A percentile compares a stretch with the other conserved stretches of the same genome.
Conservation (phyloP, 2,329 filamentous ascomycete genomes). For the Didymella lethalis region DNA sequence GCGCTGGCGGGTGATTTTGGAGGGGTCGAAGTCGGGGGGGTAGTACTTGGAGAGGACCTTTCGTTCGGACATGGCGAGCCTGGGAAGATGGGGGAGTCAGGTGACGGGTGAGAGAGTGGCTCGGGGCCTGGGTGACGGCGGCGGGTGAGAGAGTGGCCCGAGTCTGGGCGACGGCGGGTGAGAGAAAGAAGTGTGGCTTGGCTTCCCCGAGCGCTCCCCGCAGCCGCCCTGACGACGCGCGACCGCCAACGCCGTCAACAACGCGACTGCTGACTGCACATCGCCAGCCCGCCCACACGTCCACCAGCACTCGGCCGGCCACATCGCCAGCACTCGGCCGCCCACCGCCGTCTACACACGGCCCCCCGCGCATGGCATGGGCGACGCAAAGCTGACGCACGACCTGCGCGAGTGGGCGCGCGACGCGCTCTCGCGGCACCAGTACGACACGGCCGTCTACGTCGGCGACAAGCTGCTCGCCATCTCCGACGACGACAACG, state of each 20-base stretch:
- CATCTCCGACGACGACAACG: conserved; percentile 88
- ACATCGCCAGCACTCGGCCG: no score
- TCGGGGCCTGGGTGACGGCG: background rate
- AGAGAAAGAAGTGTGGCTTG: conserved; percentile 1
- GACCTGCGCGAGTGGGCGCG: conserved; percentile 95
- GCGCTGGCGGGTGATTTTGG: conserved; percentile 73
- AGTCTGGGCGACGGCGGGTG: conserved; percentile 3
- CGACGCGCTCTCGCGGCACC: conserved; percentile 92
- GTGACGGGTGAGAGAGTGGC: background rate
- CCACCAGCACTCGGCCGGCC: no score
- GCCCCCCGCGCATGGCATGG: conserved; percentile 65
- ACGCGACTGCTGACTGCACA: conserved; percentile 1
- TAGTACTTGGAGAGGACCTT: conserved; percentile 77
- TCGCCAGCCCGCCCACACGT: background rate
- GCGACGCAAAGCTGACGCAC: conserved; percentile 70
- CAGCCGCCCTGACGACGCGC: conserved; percentile 8
- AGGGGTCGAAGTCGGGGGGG: conserved; percentile 87
- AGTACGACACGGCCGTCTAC: conserved; percentile 96
- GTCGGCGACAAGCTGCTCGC: conserved; percentile 97
- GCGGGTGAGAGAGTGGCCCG: background rate
- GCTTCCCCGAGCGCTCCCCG: conserved; percentile 25
- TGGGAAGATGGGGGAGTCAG: background rate
- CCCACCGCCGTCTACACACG: no score
- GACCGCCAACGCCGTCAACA: conserved; percentile 6
- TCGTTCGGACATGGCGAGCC: conserved; percentile 78